Evolutionary conservation across 2,329 filamentous ascomycete genomes (phyloP), one percentile per base, ranked within the genome.

Genomic region (Penicillium griseofulvum): DNA sequence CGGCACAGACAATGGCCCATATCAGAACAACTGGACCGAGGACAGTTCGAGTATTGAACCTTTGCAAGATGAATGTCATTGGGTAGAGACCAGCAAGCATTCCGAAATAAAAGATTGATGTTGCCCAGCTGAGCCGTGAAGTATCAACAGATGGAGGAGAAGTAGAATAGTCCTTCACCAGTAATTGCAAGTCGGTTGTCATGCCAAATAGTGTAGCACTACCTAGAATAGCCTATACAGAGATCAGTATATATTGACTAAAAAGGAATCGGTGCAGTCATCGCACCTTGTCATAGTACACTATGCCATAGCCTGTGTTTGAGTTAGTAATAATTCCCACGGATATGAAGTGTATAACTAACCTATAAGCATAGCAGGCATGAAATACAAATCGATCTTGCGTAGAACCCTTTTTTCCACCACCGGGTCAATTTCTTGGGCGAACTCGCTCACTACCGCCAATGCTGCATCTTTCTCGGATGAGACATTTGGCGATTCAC

Each of bases 31-130:
- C 60, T 2, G 70, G 70, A n/a, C 87, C 87, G 3, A 91, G 79
- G 1, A 88, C 82, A 44, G 80, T 79, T n/a, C 85, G 82, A 1
- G 84, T 78, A 56, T 84, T 78, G 74, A 90, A 88, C 19, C 83
- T 82, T 70, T 91, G 88, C 1, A 90, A 76, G 0, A 83, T 76
- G 56, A 87, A 89, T 0, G 86, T 87, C 82, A 90, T 85, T 1
- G 88, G 88, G 58, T 90, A 91, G 3, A 89, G 75, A 0, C 88
- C 88, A 0, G 82, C 84, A 2, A 92, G 79, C 87, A 89, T 89
- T 36, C 88, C 88, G 62, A 91, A 90, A 75, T 91, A 91, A 76
- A 91, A 91, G 65, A 90, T 78, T 0, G 87, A 90, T 0, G 87
- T 91, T 2, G 88, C 88, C 88, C 88, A 91, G 61, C 82, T 86